Base-by-base conservation (phyloP, 1,284 basidiomycete genomes). In the Moesziomyces antarcticus region DNA sequence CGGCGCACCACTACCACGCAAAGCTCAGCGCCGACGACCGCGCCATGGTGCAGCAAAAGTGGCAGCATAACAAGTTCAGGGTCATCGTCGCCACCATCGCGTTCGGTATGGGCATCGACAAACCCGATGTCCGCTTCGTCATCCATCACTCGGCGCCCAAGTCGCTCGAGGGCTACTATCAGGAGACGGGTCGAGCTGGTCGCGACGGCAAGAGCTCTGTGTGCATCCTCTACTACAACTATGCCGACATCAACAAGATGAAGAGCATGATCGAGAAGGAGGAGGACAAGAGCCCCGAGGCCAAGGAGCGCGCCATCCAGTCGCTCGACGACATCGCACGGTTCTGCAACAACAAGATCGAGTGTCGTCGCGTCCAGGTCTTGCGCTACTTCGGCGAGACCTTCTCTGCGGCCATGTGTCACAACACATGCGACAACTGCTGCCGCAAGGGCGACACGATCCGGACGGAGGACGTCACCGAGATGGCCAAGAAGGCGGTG, bases 41-140 rank as follows among this genome's bases (percentile, higher is more conserved):
- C 73, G 86, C 88, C 49, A 84, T 85, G 48, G 88, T 89, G 1
- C 91, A 94, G 75, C 82, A 87, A 25, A 88, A 89, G 25, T 98
- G 94, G 95, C 90, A 92, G 84, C 85, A 84, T 1, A 91, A 90
- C 33, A 85, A 88, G 37, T 89, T 91, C 75, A 87, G 90, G 55
- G 89, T 99, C 65, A 93, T 99, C 59, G 93, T 97, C 33, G 96
- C 95, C 1, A 99, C 96, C 40, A 86, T 86, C 60, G 86, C 71
- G 22, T 98, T 98, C 83, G 96, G 96, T 10, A 97, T 99, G 96
- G 96, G 95, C 18, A 95, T 98, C 64, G 94, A 98, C 85, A 97
- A 97, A 83, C 85, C 90, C 0, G 89, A 93, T 76, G 92, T 92
- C 9, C 89, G 91, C 65, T 92, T 88, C 78, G 92, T 94, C 51